phyloP scores from a whole-genome alignment of 2,329 filamentous ascomycete genomes.

The Fusarium tanahbumbuense region DNA sequence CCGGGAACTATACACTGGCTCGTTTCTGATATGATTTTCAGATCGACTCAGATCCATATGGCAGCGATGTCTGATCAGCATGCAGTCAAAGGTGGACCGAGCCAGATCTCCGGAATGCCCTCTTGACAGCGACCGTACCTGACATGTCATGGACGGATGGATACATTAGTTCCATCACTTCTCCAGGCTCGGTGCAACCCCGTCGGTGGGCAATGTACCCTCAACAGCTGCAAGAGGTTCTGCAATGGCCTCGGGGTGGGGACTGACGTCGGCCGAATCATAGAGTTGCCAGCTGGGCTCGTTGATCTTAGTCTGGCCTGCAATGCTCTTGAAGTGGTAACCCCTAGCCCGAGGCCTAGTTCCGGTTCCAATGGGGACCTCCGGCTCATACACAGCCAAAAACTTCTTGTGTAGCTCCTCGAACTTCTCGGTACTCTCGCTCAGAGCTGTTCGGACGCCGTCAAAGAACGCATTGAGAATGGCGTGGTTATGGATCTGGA shows the following conservation, averaged over 20 bases:
- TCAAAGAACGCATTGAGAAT: constrained; percentile 79
- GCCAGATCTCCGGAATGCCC: constrained; percentile 20
- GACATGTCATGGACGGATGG: constrained; percentile 30
- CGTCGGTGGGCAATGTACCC: constrained; percentile 60
- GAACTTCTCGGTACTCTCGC: constrained; percentile 67
- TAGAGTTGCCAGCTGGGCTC: constrained; percentile 73
- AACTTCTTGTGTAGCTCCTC: constrained; percentile 61
- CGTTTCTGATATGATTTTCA: not conserved
- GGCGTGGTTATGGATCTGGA: constrained; percentile 92
- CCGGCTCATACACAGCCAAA: constrained; percentile 69
- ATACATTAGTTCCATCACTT: constrained; percentile 55
- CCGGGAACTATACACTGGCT: not conserved
- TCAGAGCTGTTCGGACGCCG: constrained; percentile 74
- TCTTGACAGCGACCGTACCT: constrained; percentile 24
- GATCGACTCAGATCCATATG: not conserved
- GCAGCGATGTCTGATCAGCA: not conserved
- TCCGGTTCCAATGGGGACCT: constrained; percentile 79
- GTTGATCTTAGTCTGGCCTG: constrained; percentile 74
- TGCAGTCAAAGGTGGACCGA: constrained; percentile 28
- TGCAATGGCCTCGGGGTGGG: constrained; percentile 31
- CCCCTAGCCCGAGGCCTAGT: constrained; percentile 82
- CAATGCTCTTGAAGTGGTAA: constrained; percentile 82
- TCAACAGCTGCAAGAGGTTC: constrained; percentile 46
- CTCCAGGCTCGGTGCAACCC: constrained; percentile 63
- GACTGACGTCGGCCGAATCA: constrained; percentile 36